phyloP scores from a whole-genome alignment of 2,329 filamentous ascomycete genomes.

The Botrytis sinoallii region DNA sequence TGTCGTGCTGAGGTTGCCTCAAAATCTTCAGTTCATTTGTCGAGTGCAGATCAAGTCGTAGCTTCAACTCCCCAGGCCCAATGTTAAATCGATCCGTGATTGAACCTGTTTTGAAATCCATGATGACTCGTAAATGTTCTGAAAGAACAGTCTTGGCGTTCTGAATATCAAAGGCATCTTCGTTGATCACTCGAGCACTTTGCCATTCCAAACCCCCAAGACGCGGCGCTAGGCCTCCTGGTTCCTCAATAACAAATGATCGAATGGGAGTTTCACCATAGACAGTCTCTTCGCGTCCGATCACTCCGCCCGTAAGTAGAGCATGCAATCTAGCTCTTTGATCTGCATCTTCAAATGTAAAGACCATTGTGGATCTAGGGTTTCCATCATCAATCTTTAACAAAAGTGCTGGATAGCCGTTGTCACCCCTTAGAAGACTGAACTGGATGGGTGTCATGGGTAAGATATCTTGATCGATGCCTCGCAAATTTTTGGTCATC shows the following conservation, averaged over 20 bases:
- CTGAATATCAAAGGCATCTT: slow-evolving; percentile 56
- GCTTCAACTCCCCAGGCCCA: slow-evolving; percentile 67
- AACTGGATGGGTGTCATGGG: slow-evolving; percentile 70
- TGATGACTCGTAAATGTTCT: slow-evolving; percentile 70
- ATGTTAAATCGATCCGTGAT: slow-evolving; percentile 83
- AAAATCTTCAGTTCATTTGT: slow-evolving; percentile 62
- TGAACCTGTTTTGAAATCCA: slow-evolving; percentile 72
- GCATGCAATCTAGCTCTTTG: slow-evolving; percentile 71
- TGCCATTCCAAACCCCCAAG: slow-evolving; percentile 55
- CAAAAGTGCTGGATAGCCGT: slow-evolving; percentile 61
- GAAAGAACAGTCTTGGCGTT: slow-evolving; percentile 68
- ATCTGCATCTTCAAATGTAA: slow-evolving; percentile 72
- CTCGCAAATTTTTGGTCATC: slow-evolving; percentile 72
- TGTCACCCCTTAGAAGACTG: slow-evolving; percentile 70
- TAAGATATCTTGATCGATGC: slow-evolving; percentile 66
- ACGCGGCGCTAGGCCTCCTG: slow-evolving; percentile 33
- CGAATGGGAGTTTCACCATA: slow-evolving; percentile 66
- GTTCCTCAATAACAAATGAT: slow-evolving; percentile 59
- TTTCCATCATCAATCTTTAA: slow-evolving; percentile 55
- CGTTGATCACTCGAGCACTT: slow-evolving; percentile 68
- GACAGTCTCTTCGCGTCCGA: slow-evolving; percentile 66
- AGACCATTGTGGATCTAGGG: slow-evolving; percentile 61
- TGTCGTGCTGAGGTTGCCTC: slow-evolving; percentile 71
- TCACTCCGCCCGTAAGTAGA: slow-evolving; percentile 67
- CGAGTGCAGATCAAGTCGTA: slow-evolving; percentile 60